phyloP scores from a whole-genome alignment of 352 stramenopile species.

The Globisporangium parvum region DNA sequence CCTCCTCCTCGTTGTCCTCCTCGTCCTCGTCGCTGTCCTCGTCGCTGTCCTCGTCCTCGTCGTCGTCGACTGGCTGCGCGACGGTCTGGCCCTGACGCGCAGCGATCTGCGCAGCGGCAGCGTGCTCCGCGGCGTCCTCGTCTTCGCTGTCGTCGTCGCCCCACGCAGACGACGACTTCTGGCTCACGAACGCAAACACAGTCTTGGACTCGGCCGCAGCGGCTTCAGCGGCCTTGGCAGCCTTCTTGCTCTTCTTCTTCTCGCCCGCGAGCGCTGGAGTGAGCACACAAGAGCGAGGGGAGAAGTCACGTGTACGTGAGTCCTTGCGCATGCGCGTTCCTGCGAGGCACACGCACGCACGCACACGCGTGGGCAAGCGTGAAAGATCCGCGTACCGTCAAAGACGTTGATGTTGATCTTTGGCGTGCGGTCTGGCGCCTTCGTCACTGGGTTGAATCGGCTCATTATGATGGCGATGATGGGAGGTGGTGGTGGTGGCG shows the following conservation, averaged over 20 bases:
- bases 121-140: slow-evolving; percentile 31
- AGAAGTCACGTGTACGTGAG: neutral
- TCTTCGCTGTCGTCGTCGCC: slow-evolving; percentile 75
- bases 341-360: neutral
- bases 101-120: slow-evolving; percentile 13
- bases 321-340: neutral
- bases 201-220: slow-evolving; percentile 32
- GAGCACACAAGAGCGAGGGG: neutral
- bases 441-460: slow-evolving; percentile 10
- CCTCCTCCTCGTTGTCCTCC: slow-evolving; percentile 29
- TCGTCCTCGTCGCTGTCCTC: slow-evolving; percentile 36
- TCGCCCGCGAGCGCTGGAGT: slow-evolving; percentile 9
- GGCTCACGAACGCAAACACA: slow-evolving; percentile 69
- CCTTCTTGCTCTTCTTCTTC: slow-evolving; percentile 71
- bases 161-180: slow-evolving; percentile 58
- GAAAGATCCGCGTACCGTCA: slow-evolving; percentile 6
- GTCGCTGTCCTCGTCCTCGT: slow-evolving; percentile 35
- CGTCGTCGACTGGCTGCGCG: slow-evolving; percentile 23
- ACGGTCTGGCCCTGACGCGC: slow-evolving; percentile 24
- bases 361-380: neutral
- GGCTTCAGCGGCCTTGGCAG: slow-evolving; percentile 22
- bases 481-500: neutral
- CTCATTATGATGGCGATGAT: slow-evolving; percentile 8
- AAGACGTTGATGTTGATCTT: slow-evolving; percentile 19
- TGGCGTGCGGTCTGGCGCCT: slow-evolving; percentile 13